phyloP scores from a whole-genome alignment of 2,329 filamentous ascomycete genomes.

The Fusarium proliferatum region DNA sequence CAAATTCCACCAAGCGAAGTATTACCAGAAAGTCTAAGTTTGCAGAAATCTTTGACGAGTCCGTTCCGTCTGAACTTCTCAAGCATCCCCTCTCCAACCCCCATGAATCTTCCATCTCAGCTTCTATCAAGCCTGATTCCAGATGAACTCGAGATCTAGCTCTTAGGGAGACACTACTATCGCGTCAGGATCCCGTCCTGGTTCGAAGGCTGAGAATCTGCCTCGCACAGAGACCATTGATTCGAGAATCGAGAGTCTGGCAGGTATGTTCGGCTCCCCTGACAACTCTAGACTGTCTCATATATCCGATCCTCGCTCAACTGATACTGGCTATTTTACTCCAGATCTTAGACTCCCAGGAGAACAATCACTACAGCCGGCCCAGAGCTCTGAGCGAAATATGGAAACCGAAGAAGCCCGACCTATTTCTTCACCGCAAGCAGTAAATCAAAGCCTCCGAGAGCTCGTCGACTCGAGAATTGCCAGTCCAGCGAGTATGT shows the following conservation, averaged over 20 bases:
- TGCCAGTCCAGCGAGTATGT: background rate
- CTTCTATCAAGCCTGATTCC: background rate
- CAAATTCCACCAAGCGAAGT: too few relatives aligned
- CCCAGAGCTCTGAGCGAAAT: background rate
- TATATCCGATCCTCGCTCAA: background rate
- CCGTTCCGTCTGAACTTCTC: background rate
- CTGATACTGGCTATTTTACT: constrained; percentile 2
- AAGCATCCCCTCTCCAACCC: background rate
- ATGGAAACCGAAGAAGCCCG: background rate
- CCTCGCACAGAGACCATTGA: background rate
- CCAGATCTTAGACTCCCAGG: background rate
- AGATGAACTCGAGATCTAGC: background rate
- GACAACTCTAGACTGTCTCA: background rate
- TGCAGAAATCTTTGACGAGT: background rate
- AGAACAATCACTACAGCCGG: background rate
- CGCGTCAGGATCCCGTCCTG: background rate
- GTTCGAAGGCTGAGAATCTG: background rate
- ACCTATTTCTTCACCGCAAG: background rate
- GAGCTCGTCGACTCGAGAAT: background rate
- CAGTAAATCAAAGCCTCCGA: background rate
- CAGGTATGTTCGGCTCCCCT: background rate
- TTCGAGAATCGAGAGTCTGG: background rate
- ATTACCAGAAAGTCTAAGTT: background rate
- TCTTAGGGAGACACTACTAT: background rate
- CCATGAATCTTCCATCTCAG: background rate